Percentiles rank a stretch among this genome's conserved stretches.
Conservation (phyloP, 108 stramenopile genomes). For the Aurantiochytrium sp. region DNA sequence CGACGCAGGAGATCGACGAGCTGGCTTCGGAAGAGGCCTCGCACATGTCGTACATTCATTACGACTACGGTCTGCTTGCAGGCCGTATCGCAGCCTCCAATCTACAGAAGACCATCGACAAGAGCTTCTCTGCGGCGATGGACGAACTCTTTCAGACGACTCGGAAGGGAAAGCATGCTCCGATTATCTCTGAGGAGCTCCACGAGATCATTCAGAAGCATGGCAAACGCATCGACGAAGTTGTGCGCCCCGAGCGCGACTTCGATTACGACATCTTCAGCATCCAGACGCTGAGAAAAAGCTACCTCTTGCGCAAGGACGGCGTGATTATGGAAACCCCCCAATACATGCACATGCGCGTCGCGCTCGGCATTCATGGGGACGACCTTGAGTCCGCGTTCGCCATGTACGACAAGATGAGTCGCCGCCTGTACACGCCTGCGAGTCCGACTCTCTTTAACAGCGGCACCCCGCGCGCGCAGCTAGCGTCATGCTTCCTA, state of each 20-base stretch:
- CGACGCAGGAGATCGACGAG: constrained; percentile 79
- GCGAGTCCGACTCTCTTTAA: constrained; percentile 95
- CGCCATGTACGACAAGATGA: constrained; percentile 89
- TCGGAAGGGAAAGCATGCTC: too few relatives aligned
- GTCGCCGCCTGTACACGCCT: constrained; percentile 83
- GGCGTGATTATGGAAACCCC: constrained; percentile 74
- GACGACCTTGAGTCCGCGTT: constrained; percentile 68
- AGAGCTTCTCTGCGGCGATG: constrained; percentile 74
- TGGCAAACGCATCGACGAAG: constrained; percentile 39
- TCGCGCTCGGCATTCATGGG: constrained; percentile 90
- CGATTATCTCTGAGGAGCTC: too few relatives aligned
- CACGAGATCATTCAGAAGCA: too few relatives aligned
- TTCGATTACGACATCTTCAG: constrained; percentile 85
- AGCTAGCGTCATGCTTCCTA: constrained; percentile 85
- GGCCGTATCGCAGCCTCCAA: constrained; percentile 74
- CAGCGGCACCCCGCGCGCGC: constrained; percentile 87
- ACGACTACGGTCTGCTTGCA: constrained; percentile 78
- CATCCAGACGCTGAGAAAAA: constrained; percentile 86
- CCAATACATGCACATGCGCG: constrained; percentile 93
- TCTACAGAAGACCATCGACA: constrained; percentile 74
- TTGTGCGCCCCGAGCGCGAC: constrained; percentile 72
- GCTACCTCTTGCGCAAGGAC: constrained; percentile 60
- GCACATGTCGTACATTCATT: constrained; percentile 82
- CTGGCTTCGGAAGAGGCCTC: constrained; percentile 88
- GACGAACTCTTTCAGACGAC: too few relatives aligned